Conservation (phyloP, 176 grass and related monocot genomes). For the Phragmites australis region DNA sequence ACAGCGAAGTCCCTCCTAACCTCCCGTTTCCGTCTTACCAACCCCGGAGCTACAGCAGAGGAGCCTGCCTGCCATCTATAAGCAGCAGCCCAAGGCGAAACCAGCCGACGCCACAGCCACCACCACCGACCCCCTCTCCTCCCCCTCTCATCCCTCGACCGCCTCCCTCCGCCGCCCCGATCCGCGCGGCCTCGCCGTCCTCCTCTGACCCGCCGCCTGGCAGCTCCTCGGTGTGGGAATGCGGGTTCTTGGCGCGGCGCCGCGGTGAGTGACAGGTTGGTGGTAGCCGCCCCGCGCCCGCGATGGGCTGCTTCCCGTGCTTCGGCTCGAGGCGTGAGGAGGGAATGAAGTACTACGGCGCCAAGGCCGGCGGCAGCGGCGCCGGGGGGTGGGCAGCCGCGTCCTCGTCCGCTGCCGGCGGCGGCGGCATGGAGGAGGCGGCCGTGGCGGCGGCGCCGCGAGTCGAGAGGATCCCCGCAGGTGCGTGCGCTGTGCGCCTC, state of each 20-base stretch:
- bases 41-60: neutral
- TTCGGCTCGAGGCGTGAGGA: slow-evolving; percentile 56
- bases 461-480: slow-evolving; percentile 38
- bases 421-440: slow-evolving; percentile 34
- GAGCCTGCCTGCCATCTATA: neutral
- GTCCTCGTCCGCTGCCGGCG: slow-evolving; percentile 32
- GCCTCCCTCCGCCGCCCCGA: neutral
- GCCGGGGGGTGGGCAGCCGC: slow-evolving; percentile 18
- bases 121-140: neutral
- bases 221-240: slow-evolving; percentile 30
- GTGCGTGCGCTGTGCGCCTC: slow-evolving; percentile 26
- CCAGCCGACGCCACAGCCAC: slow-evolving; percentile 18
- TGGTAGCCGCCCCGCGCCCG: neutral
- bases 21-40: too few species aligned
- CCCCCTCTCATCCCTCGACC: neutral
- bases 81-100: neutral
- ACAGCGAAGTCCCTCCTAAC: slow-evolving; percentile 45
- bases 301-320: slow-evolving; percentile 92
- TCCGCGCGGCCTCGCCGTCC: neutral
- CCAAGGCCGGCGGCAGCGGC: slow-evolving; percentile 5
- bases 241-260: slow-evolving; percentile 27
- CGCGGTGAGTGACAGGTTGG: neutral
- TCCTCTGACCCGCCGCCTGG: neutral
- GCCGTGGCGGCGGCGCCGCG: slow-evolving; percentile 34
- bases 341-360: slow-evolving; percentile 26